Base-by-base conservation (phyloP, 495 filamentous ascomycete species). In the Lichenothelia convexa region DNA sequence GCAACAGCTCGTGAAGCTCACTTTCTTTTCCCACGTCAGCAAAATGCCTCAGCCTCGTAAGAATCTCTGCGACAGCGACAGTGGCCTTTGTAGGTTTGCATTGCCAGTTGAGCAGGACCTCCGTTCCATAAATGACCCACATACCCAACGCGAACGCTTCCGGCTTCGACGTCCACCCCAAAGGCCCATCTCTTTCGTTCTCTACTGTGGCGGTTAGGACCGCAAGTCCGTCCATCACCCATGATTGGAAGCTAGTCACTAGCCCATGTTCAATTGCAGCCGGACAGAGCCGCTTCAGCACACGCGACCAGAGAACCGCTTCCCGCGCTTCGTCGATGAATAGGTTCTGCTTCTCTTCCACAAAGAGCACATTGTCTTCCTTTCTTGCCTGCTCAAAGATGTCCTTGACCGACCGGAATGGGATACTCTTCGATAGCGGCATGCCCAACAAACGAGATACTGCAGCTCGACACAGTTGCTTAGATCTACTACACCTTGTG, bases 291-390 rank as follows among this genome's bases (percentile, higher is more conserved):
- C 39, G 33, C 1, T 44, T 23, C 7, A 78, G 60, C 9, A 64
- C 56, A 5, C 48, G 38, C 2, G 62, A 55, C 86, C 85, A 93
- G 9, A 67, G 36, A 16, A 63, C 60, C 1, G 70, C 60, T 55
- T 93, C 86, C 5, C 67, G 55, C 2, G 81, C 68, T 33, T 79
- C 70, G 46, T 93, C 86, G 34, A 89, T 61, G 49, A 78, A 94
- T 0, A 93, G 61, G 41, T 97, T 97, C 44, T 87, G 82, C 45
- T 89, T 84, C 56, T 97, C 89, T 45, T 79, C 64, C 11, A 70
- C 73, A 47, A 97, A 97, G 0, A 97, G 59, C 2, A 78, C 65
- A 20, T 69, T 73, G 46, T 81, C 74, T 32, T 75, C 71, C 33
- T 67, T 63, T 6, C 40, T 39, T 33, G 31, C 31, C 19, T 33